A percentile compares a stretch with the other conserved stretches of the same genome.
These are phyloP conservation scores for Gracilaria gracilis DNA, from an alignment of 23 red algal species.

Conservation along the genomic window DNA sequence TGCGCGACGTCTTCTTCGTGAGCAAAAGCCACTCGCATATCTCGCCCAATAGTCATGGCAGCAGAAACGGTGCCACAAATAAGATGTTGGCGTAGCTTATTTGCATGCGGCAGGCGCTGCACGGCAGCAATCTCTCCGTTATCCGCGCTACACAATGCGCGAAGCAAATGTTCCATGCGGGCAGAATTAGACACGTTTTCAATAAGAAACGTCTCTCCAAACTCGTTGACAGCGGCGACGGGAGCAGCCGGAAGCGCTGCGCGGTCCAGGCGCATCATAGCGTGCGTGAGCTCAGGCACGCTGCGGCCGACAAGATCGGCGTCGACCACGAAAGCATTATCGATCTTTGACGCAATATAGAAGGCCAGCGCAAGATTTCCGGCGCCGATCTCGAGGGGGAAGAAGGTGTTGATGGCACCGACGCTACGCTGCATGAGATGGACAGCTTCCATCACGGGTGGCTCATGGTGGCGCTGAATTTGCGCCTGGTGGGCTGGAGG, in stretches of 20 bases:
- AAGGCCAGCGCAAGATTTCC: not conserved
- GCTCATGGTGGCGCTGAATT: not conserved
- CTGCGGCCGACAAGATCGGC: constrained; percentile 19
- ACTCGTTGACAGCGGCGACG: not conserved
- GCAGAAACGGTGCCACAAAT: not conserved
- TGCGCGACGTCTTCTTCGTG: not conserved
- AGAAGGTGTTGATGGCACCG: not conserved
- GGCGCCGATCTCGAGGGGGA: not conserved
- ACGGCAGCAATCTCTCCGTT: not conserved
- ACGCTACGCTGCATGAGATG: not conserved
- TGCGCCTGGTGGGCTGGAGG: not conserved
- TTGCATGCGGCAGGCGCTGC: not conserved
- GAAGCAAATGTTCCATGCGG: not conserved
- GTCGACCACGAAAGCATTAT: not conserved
- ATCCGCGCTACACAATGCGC: not conserved
- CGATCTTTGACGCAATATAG: not conserved
- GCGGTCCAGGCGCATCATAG: not conserved
- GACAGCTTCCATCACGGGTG: not conserved
- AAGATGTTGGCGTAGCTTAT: not conserved
- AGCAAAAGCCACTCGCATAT: not conserved
- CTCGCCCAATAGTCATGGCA: not conserved
- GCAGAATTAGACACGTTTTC: not conserved
- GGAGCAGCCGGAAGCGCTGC: not conserved
- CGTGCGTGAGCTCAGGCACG: not conserved
- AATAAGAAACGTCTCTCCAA: not conserved